Evolutionary conservation across 768 basidiomycete species (phyloP), one percentile per base, ranked within the genome.

Genomic region (Mycena rebaudengoi): DNA sequence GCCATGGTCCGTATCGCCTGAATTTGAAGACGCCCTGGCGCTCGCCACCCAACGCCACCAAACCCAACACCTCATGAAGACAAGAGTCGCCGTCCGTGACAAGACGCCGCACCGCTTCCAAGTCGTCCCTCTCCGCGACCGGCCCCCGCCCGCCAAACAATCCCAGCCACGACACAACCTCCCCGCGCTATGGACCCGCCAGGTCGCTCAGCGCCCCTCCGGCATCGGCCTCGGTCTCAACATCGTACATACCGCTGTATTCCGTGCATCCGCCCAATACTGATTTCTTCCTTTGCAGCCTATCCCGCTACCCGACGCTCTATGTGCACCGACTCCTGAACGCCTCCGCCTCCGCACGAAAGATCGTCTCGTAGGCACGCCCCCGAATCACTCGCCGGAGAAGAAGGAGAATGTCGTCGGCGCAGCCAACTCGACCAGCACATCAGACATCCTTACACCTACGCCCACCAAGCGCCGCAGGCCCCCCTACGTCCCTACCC

Each of bases 51-150:
- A 65, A 25, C 59, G 67, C 7, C 63, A 68, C 23, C 62, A 58
- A 52, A 55, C 48, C 23, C 64, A 62, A 25, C 43, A 60, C 41
- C 81, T 72, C 46, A 83, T 82, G 82, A 79, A 79, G 71, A 82
- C 82, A 25, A 77, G 80, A 23, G 75, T 84, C 40, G 79, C 82
- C 40, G 78, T 83, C 30, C 80, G 81, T 18, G 81, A 83, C 60
- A 76, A 75, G 59, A 78, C 73, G 4, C 79, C 81, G 25, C 82
- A 83, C 50, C 75, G 80, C 21, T 82, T 83, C 56, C 81, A 82
- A 62, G 73, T 83, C 20, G 71, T 83, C 29, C 78, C 81, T 14
- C 74, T 82, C 30, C 76, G 77, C 55, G 79, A 83, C 39, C 76
- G 71, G 28, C 61, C 70, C 21, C 37, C 51, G 7, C 56, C 37